Base-by-base conservation (phyloP, 1,284 basidiomycete species). In the Ustilago esculenta region DNA sequence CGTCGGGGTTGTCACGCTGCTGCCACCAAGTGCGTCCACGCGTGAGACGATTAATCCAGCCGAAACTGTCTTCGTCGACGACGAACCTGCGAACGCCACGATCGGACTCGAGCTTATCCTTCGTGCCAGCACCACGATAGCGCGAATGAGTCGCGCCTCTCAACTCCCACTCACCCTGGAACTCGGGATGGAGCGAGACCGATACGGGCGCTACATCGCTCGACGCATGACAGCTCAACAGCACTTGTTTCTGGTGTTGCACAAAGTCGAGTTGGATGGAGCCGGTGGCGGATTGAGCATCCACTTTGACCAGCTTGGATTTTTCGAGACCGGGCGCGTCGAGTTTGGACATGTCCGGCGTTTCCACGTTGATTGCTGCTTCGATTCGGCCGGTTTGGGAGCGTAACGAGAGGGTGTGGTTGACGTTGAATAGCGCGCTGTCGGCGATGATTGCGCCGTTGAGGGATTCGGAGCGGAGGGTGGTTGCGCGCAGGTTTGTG, bases 91-190 rank as follows among this genome's bases (percentile, higher is more conserved):
- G 48, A 0, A 41, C 27, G 23, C 61, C 57, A 9, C 61, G 48
- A 24, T 53, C 37, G 23, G 23, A 34, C 41, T 54, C 36, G 17
- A 30, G 45, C 25, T 57, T 57, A 12, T 70, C 67, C 33, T 46
- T 42, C 1, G 49, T 25, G 6, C 61, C 61, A 11, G 49, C 7
- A n/a, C 67, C 67, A 10, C 61, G 56, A 34, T 56, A 53, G 41
- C 57, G 56, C 29, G 67, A 70, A 21, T 65, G 61, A 12, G 69
- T 61, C 4, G 69, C 58, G 23, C 73, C 73, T 6, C 54, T 44
- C 18, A 72, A 46, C 36, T 65, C 53, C 60, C 68, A 58, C 18
- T 37, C 36, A n/a, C 73, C 73, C 43, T 76, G 58, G 29, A 59
- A 76, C 27, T 58, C 59, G 20, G 61, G 46, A 36, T 60, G 60